Conservation (phyloP, 1,284 basidiomycete species). For the Mycosarcoma mackinlayi region DNA sequence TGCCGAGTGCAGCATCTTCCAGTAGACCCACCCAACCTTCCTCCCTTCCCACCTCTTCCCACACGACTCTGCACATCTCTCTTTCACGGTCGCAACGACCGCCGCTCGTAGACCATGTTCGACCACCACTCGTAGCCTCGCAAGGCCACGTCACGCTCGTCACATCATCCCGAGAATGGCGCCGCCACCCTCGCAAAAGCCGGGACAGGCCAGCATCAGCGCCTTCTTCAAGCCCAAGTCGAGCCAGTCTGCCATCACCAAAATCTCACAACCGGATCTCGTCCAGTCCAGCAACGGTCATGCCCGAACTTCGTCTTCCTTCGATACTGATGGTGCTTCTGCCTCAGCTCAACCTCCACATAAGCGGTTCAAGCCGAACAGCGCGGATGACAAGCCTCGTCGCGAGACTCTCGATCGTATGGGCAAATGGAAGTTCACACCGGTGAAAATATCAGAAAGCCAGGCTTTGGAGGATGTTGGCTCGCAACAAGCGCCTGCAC, state of each 20-base stretch:
- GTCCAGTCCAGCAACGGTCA: constrained; percentile 4
- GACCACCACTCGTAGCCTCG: neutral
- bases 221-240: constrained; percentile 52
- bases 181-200: constrained; percentile 33
- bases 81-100: no score
- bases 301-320: constrained; percentile 5
- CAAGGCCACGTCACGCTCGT: no score
- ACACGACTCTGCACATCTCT: neutral
- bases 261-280: constrained; percentile 41
- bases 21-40: neutral
- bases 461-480: neutral
- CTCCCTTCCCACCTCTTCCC: neutral
- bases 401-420: constrained; percentile 37
- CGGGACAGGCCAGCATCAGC: constrained; percentile 46
- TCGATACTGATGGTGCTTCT: constrained; percentile 15
- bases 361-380: constrained; percentile 18
- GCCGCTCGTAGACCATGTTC: neutral
- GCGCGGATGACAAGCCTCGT: constrained; percentile 25
- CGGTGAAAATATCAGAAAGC: neutral
- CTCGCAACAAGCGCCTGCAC: constrained; percentile 6
- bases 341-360: constrained; percentile 15
- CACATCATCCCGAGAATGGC: constrained; percentile 3
- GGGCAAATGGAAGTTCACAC: constrained; percentile 35
- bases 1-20: constrained; percentile 1
- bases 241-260: constrained; percentile 3